phyloP scores from a whole-genome alignment of 805 yeast species.

The Isabelozyma rhagii region DNA sequence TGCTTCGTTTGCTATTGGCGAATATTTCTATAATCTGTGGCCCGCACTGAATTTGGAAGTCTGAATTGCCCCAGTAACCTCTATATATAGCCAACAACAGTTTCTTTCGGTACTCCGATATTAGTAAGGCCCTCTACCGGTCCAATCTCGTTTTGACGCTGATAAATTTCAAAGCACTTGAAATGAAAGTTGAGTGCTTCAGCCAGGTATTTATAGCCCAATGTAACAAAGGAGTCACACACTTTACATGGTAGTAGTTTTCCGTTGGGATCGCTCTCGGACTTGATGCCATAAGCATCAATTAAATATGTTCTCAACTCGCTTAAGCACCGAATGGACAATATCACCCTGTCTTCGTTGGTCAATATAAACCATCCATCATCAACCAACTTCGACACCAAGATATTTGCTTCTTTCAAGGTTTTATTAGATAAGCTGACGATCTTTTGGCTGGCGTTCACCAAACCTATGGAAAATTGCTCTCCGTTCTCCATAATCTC shows the following conservation, averaged over 20 bases:
- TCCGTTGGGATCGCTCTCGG: constrained; percentile 25
- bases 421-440: constrained; percentile 23
- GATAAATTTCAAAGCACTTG: constrained; percentile 43
- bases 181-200: constrained; percentile 38
- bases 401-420: constrained; percentile 33
- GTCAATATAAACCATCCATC: constrained; percentile 53
- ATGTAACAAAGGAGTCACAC: constrained; percentile 52
- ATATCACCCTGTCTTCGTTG: constrained; percentile 26
- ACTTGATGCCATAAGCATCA: constrained; percentile 38
- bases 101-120: not conserved
- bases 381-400: constrained; percentile 39
- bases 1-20: too few relatives aligned
- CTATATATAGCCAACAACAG: not conserved
- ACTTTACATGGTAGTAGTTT: constrained; percentile 44
- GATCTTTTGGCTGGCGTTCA: constrained; percentile 31
- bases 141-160: constrained; percentile 18
- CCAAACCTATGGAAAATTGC: constrained; percentile 31
- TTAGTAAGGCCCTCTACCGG: not conserved
- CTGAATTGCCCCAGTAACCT: too few relatives aligned
- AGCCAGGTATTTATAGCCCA: constrained; percentile 44
- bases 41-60: too few relatives aligned
- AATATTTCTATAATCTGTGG: too few relatives aligned
- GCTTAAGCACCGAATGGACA: constrained; percentile 40
- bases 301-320: constrained; percentile 47
- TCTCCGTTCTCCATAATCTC: constrained; percentile 37